Conservation (phyloP, 768 basidiomycete genomes). For the Podaxis sp. region DNA sequence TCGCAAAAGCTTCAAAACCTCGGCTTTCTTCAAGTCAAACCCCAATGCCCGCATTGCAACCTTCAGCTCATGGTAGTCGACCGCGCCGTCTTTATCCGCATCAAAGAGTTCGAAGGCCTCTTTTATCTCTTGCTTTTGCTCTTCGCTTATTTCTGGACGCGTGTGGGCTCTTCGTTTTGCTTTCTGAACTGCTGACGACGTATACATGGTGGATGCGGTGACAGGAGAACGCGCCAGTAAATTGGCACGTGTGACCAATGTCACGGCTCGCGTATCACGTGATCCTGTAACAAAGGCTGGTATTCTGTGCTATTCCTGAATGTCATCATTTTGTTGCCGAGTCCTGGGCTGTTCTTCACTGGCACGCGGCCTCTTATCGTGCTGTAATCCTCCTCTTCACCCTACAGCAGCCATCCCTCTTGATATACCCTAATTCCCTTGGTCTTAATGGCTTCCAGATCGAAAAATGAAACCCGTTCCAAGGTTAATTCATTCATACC, state of each 20-base stretch:
- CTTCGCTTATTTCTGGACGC: constrained; percentile 83
- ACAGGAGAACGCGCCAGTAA: constrained; percentile 7
- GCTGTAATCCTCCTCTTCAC: background rate
- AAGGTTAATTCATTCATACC: background rate
- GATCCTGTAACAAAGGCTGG: background rate
- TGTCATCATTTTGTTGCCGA: background rate
- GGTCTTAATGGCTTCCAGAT: background rate
- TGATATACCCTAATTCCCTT: background rate
- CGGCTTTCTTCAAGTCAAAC: constrained; percentile 97
- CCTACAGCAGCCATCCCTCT: background rate
- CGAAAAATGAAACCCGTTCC: background rate
- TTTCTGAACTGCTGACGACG: constrained; percentile 68
- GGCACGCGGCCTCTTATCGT: constrained; percentile 1
- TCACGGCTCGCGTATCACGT: constrained; percentile 12
- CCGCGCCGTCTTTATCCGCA: constrained; percentile 93
- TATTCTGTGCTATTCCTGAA: background rate
- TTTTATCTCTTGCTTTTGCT: constrained; percentile 94
- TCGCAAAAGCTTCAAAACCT: constrained; percentile 90
- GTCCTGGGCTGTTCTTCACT: background rate
- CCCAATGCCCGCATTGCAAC: constrained; percentile 98
- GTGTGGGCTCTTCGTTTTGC: constrained; percentile 70
- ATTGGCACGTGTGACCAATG: constrained; percentile 3
- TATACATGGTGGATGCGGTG: constrained; percentile 46
- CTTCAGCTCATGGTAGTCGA: constrained; percentile 99
- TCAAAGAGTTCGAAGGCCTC: constrained; percentile 99